Percentiles rank a stretch among this genome's conserved stretches.
phyloP scores from a whole-genome alignment of 805 yeast genomes.

The Ogataea corticis region DNA sequence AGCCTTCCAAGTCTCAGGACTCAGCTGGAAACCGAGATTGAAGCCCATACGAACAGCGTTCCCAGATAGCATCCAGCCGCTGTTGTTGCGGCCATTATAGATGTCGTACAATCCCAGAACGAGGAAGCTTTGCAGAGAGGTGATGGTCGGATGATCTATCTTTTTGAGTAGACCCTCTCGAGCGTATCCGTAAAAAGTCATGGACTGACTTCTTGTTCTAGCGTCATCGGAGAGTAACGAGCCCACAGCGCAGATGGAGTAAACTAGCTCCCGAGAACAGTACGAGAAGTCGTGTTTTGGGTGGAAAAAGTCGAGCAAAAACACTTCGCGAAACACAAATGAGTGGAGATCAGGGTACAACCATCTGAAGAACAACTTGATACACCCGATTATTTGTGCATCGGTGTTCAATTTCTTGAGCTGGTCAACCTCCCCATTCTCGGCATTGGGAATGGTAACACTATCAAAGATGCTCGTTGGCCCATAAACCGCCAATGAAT shows the following conservation, averaged over 20 bases:
- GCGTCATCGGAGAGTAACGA: conserved; percentile 49
- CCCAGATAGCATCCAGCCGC: conserved; percentile 66
- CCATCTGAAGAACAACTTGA: conserved; percentile 51
- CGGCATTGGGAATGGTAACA: conserved; percentile 10
- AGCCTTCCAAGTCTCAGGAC: conserved; percentile 59
- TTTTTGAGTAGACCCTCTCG: conserved; percentile 41
- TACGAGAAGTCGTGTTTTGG: conserved; percentile 52
- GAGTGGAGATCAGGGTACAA: conserved; percentile 63
- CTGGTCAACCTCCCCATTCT: conserved; percentile 6
- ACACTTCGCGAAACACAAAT: conserved; percentile 65
- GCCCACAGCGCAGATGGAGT: conserved; percentile 61
- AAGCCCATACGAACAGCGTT: conserved; percentile 64
- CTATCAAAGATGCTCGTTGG: conserved; percentile 38
- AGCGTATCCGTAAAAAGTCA: conserved; percentile 48
- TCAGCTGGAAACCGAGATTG: conserved; percentile 62
- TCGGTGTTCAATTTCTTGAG: conserved; percentile 37
- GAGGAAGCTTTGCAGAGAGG: conserved; percentile 59
- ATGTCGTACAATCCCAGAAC: conserved; percentile 61
- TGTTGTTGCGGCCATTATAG: conserved; percentile 56
- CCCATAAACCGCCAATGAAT: conserved; percentile 21
- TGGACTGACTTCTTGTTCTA: conserved; percentile 41
- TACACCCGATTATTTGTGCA: conserved; percentile 17
- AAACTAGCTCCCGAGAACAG: conserved; percentile 55
- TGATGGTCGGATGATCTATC: conserved; percentile 47
- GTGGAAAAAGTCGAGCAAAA: conserved; percentile 58